Evolutionary conservation across 768 basidiomycete species (phyloP).

Genomic region (Rhodotorula graminis): DNA sequence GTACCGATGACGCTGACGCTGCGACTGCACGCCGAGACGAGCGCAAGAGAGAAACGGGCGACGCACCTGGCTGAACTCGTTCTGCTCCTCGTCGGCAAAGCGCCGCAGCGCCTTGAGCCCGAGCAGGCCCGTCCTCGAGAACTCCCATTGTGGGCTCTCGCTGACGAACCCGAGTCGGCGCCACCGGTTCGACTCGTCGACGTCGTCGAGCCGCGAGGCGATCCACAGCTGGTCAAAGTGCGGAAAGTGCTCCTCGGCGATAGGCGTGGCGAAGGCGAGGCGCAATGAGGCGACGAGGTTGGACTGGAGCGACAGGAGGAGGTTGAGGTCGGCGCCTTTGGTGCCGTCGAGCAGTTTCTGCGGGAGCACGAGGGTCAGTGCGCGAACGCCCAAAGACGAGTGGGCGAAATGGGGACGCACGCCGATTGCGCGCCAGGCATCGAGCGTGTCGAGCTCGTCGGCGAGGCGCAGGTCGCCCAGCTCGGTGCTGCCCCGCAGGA

Average conservation of each 20-base stretch:
- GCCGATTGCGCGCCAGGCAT: constrained; percentile 9
- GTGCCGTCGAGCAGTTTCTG: constrained; percentile 67
- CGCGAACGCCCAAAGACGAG: not conserved
- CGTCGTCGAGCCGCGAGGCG: constrained; percentile 44
- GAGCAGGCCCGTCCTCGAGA: constrained; percentile 69
- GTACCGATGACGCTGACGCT: not conserved
- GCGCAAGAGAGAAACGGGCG: not conserved
- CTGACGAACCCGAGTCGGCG: constrained; percentile 66
- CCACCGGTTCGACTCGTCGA: constrained; percentile 49
- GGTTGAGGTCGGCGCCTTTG: constrained; percentile 57
- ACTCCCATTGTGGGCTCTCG: constrained; percentile 71
- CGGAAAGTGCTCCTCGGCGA: constrained; percentile 1
- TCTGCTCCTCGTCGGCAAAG: constrained; percentile 65
- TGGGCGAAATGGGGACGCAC: not conserved
- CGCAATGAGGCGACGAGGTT: constrained; percentile 65
- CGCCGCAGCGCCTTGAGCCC: constrained; percentile 75
- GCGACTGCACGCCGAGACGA: too few relatives aligned
- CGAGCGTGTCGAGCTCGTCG: constrained; percentile 65
- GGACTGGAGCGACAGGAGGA: constrained; percentile 80
- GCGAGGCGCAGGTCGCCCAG: constrained; percentile 73
- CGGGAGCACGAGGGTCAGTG: not conserved
- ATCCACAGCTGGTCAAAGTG: constrained; percentile 61
- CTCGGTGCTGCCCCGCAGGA: constrained; percentile 73
- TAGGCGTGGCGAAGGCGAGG: not conserved
- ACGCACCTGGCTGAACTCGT: constrained; percentile 66